A percentile compares a stretch with the other conserved stretches of the same genome.
Evolutionary conservation across 345 rosid species (phyloP).

Genomic region (Boechera retrofracta): DNA sequence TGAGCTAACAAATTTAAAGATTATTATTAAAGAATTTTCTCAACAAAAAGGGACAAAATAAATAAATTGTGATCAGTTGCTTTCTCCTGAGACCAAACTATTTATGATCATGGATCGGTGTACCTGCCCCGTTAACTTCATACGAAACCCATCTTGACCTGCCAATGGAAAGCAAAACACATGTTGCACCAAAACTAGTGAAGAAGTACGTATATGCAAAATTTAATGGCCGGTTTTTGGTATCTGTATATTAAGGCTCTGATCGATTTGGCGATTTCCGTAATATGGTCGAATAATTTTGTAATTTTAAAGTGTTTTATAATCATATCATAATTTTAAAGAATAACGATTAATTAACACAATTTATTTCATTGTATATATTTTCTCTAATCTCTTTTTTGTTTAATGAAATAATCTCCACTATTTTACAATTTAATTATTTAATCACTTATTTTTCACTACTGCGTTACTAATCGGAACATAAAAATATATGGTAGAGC

Average conservation of each 20-base stretch:
- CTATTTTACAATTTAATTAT: neutral
- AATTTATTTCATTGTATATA: neutral
- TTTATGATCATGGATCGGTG: slow-evolving; percentile 33
- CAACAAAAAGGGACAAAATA: slow-evolving; percentile 19
- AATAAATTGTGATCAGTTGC: slow-evolving; percentile 19
- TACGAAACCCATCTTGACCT: slow-evolving; percentile 38
- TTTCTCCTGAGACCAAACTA: slow-evolving; percentile 32
- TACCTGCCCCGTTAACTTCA: slow-evolving; percentile 40
- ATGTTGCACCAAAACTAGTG: slow-evolving; percentile 34
- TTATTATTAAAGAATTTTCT: slow-evolving; percentile 5
- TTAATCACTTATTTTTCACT: neutral
- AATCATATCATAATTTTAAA: neutral
- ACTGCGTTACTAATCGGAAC: neutral
- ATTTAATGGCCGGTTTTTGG: neutral
- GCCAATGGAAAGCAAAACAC: slow-evolving; percentile 29
- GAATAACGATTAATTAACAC: neutral
- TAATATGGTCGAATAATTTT: neutral
- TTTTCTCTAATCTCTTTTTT: neutral
- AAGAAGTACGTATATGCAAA: slow-evolving; percentile 9
- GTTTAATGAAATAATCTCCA: neutral
- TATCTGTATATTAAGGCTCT: neutral
- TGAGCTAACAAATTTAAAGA: slow-evolving; percentile 30
- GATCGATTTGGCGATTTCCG: neutral
- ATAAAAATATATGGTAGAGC: neutral
- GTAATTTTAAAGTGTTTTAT: neutral